A percentile compares a stretch with the other conserved stretches of the same genome.
Conservation (phyloP, 176 grass and related monocot species). For the Typha latifolia region DNA sequence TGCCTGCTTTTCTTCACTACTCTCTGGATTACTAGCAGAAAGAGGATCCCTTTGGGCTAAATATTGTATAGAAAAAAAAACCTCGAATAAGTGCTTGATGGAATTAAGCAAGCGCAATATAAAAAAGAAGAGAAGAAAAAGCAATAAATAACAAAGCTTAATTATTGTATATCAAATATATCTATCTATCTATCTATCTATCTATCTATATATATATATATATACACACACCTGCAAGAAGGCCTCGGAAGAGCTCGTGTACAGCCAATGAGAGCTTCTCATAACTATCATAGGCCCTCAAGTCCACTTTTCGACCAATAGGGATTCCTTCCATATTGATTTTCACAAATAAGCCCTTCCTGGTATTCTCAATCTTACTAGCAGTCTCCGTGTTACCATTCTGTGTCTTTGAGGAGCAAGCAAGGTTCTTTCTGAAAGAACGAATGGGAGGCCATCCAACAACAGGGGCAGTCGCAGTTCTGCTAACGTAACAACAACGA, state of each 20-base stretch:
- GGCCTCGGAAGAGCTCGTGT: slow-evolving; percentile 70
- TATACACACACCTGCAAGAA: slow-evolving; percentile 52
- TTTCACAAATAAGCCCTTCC: slow-evolving; percentile 66
- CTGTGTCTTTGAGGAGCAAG: slow-evolving; percentile 37
- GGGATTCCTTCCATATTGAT: slow-evolving; percentile 95
- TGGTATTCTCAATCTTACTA: slow-evolving; percentile 10
- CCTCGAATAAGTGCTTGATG: background rate
- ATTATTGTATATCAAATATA: background rate
- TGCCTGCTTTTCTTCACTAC: slow-evolving; percentile 14
- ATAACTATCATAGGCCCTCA: slow-evolving; percentile 51
- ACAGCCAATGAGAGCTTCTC: slow-evolving; percentile 51
- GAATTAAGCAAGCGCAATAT: background rate
- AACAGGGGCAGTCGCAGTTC: slow-evolving; percentile 35
- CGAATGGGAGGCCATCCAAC: slow-evolving; percentile 84
- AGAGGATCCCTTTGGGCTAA: slow-evolving; percentile 38
- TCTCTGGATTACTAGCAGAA: slow-evolving; percentile 8
- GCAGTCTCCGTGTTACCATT: slow-evolving; percentile 7
- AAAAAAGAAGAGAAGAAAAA: background rate
- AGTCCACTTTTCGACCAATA: slow-evolving; percentile 77
- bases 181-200: too few relatives aligned
- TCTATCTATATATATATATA: too few relatives aligned
- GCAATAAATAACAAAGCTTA: background rate
- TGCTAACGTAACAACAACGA: slow-evolving; percentile 2
- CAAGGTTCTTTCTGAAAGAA: slow-evolving; percentile 62
- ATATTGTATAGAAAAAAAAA: background rate